These are phyloP conservation scores for Hansfordia pulvinata DNA, from an alignment of 2,329 filamentous ascomycete species.

Conservation along the genomic window DNA sequence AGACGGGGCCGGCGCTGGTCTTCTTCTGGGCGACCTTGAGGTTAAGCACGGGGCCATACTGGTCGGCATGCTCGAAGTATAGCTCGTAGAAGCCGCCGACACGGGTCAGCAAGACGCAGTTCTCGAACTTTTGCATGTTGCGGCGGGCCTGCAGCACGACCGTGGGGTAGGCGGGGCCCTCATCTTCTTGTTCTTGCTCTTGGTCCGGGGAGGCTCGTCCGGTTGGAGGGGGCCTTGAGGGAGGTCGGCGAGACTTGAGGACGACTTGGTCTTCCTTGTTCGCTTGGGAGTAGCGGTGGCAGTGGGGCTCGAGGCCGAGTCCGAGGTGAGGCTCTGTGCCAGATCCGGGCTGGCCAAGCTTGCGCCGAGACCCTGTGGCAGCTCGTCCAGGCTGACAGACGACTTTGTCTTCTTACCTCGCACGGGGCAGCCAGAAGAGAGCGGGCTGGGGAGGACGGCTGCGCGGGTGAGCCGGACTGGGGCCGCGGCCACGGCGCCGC, in stretches of 20 bases:
- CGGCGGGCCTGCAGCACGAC: conserved; percentile 75
- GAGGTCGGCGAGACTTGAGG: no score
- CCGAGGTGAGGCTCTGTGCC: no score
- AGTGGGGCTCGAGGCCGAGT: conserved; percentile 20
- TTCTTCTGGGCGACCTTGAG: conserved; percentile 75
- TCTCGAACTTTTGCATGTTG: conserved; percentile 82
- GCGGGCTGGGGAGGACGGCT: not conserved
- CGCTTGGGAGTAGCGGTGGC: conserved; percentile 5
- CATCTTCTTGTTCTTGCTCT: conserved; percentile 26
- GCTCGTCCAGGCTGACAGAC: conserved; percentile 38
- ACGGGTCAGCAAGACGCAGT: conserved; percentile 81
- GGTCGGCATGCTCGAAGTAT: conserved; percentile 90
- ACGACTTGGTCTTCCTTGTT: no score
- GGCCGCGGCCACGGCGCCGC: no score
- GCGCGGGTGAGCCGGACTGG: no score
- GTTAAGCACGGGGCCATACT: conserved; percentile 74
- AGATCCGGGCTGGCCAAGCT: no score
- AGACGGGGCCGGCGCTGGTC: conserved; percentile 62
- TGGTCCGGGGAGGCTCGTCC: conserved; percentile 22
- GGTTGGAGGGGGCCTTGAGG: conserved; percentile 37
- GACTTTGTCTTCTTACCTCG: conserved; percentile 42
- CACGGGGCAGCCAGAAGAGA: conserved; percentile 10
- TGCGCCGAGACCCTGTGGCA: conserved; percentile 42
- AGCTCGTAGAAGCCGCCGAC: conserved; percentile 96
- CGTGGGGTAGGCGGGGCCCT: conserved; percentile 58